phyloP scores from a whole-genome alignment of 345 rosid genomes.

The Brassica nigra region DNA sequence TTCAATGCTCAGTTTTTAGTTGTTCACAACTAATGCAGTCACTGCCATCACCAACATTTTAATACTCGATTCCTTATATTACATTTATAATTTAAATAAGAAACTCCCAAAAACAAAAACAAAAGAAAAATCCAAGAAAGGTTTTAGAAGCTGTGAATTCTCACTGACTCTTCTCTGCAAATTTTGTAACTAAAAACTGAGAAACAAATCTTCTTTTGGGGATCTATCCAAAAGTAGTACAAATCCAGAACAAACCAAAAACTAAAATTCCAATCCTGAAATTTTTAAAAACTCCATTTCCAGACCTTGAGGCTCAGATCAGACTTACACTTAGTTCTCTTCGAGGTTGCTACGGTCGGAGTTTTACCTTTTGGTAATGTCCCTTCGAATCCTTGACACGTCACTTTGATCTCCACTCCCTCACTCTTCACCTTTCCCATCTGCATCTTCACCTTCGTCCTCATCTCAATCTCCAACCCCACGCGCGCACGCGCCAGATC shows the following conservation, averaged over 20 bases:
- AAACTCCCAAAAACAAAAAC: conserved; percentile 22
- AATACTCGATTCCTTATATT: conserved; percentile 29
- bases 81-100: conserved; percentile 23
- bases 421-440: conserved; percentile 61
- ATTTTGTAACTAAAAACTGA: conserved; percentile 28
- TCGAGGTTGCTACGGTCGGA: conserved; percentile 55
- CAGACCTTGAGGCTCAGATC: conserved; percentile 91
- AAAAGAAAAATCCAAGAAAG: conserved; percentile 3
- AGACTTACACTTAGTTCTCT: conserved; percentile 66
- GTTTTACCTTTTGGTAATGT: conserved; percentile 69
- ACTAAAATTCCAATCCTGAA: conserved; percentile 14
- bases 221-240: conserved; percentile 33
- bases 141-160: conserved; percentile 29
- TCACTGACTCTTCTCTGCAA: conserved; percentile 35
- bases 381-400: conserved; percentile 71
- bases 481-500: conserved; percentile 73
- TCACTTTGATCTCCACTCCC: conserved; percentile 77
- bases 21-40: conserved; percentile 19
- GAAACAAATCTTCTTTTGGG: conserved; percentile 37
- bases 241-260: conserved; percentile 25
- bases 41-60: conserved; percentile 35
- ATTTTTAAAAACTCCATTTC: conserved; percentile 56
- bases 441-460: conserved; percentile 65
- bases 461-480: conserved; percentile 56
- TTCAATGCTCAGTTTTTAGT: conserved; percentile 26